A percentile compares a stretch with the other conserved stretches of the same genome.
Evolutionary conservation across 352 stramenopile species (phyloP).

Genomic region (Phytopythium boreale): DNA sequence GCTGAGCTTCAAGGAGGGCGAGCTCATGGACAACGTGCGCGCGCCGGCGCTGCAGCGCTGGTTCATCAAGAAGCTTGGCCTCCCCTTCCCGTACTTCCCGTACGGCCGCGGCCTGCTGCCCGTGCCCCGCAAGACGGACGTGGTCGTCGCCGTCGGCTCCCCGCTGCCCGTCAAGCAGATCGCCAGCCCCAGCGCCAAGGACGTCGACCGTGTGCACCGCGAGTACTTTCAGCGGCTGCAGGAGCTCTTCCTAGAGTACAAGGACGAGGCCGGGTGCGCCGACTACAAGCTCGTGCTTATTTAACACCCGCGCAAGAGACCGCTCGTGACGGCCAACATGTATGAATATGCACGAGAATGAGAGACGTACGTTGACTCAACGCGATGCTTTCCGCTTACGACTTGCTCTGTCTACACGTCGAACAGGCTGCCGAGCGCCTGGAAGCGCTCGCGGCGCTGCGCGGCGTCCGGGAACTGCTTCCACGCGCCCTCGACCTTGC

Average conservation of each 20-base stretch:
- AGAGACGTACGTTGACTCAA: neutral
- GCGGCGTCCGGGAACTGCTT: constrained; percentile 40
- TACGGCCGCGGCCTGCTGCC: constrained; percentile 66
- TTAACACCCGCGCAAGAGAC: neutral
- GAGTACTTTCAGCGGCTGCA: constrained; percentile 57
- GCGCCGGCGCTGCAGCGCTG: constrained; percentile 68
- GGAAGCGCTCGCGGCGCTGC: constrained; percentile 57
- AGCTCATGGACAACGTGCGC: constrained; percentile 82
- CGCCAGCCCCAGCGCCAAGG: constrained; percentile 35
- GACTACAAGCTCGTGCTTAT: constrained; percentile 79
- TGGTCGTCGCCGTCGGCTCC: constrained; percentile 62
- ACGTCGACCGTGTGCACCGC: constrained; percentile 62
- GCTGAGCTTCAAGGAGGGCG: constrained; percentile 79
- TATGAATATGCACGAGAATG: neutral
- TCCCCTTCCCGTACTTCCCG: constrained; percentile 79
- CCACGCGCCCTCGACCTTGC: constrained; percentile 43
- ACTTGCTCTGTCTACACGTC: constrained; percentile 7
- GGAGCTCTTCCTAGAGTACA: constrained; percentile 69
- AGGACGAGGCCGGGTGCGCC: constrained; percentile 63
- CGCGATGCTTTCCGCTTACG: too few relatives aligned
- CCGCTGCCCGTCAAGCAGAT: constrained; percentile 53
- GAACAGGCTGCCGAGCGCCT: constrained; percentile 36
- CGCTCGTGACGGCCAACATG: neutral
- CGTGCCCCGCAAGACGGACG: constrained; percentile 61
- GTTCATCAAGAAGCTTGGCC: constrained; percentile 75